Evolutionary conservation across 257 asterid species (phyloP).

Genomic region (Fraxinus cuspidata): DNA sequence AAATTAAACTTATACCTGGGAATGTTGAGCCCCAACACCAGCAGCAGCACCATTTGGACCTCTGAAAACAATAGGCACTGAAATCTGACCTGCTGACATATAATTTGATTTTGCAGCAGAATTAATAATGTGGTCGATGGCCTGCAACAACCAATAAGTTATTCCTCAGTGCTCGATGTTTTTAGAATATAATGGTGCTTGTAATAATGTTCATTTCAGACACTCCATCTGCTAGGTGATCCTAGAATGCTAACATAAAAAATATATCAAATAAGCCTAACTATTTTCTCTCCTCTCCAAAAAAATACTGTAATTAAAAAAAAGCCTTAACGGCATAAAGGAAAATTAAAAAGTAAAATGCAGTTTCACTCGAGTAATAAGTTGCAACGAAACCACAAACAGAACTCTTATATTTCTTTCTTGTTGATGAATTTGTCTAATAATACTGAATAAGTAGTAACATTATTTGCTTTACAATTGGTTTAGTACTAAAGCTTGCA

Average conservation of each 20-base stretch:
- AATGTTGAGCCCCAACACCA: conserved; percentile 61
- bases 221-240: background rate
- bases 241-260: background rate
- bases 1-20: conserved; percentile 34
- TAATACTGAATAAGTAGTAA: background rate
- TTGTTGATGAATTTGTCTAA: background rate
- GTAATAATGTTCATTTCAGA: background rate
- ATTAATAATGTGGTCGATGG: conserved; percentile 49
- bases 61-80: conserved; percentile 53
- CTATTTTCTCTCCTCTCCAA: background rate
- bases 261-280: background rate
- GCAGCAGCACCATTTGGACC: conserved; percentile 64
- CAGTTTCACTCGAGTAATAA: background rate
- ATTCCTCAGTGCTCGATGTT: background rate
- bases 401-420: background rate
- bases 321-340: background rate
- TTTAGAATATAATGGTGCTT: background rate
- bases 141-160: conserved; percentile 30
- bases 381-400: background rate
- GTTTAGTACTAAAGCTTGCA: background rate
- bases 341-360: background rate
- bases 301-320: background rate
- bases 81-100: conserved; percentile 52
- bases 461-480: background rate
- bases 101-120: conserved; percentile 55